phyloP scores from a whole-genome alignment of 78 protist genomes.

The Guillardia theta region DNA sequence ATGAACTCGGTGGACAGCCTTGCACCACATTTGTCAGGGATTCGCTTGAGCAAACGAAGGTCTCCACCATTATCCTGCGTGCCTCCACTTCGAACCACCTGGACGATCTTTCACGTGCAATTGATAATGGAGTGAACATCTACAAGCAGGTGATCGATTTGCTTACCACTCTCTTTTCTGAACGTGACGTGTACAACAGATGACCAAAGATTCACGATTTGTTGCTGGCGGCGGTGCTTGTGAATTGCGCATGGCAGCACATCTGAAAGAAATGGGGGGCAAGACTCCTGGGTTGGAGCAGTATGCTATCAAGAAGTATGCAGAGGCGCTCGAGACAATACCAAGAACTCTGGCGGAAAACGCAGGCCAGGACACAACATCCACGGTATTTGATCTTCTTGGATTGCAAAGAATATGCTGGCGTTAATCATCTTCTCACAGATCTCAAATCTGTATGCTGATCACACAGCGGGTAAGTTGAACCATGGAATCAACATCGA shows the following conservation, averaged over 20 bases:
- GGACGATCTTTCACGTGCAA: conserved; percentile 97
- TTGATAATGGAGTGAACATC: conserved; percentile 49
- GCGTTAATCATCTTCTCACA: too few species aligned
- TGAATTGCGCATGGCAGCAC: conserved; percentile 86
- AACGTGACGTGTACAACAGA: conserved; percentile 33
- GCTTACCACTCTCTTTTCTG: background rate
- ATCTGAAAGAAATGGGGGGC: background rate
- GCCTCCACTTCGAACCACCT: conserved; percentile 90
- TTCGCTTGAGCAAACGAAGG: background rate
- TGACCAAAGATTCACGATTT: conserved; percentile 86
- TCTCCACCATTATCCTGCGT: conserved; percentile 91
- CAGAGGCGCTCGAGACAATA: conserved; percentile 89
- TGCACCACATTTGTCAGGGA: conserved; percentile 74
- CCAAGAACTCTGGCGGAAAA: conserved; percentile 96
- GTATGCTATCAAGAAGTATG: conserved; percentile 91
- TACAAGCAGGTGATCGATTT: conserved; percentile 38
- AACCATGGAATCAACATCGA: conserved; percentile 89
- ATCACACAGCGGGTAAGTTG: conserved; percentile 83
- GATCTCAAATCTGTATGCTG: conserved; percentile 82
- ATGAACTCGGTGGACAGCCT: conserved; percentile 74
- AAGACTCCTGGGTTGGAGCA: conserved; percentile 63
- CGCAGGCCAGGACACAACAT: conserved; percentile 77
- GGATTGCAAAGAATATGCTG: too few species aligned
- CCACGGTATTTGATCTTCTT: too few species aligned
- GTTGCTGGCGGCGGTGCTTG: conserved; percentile 98